Conservation (phyloP, 345 rosid genomes). For the Dovyalis caffra region DNA sequence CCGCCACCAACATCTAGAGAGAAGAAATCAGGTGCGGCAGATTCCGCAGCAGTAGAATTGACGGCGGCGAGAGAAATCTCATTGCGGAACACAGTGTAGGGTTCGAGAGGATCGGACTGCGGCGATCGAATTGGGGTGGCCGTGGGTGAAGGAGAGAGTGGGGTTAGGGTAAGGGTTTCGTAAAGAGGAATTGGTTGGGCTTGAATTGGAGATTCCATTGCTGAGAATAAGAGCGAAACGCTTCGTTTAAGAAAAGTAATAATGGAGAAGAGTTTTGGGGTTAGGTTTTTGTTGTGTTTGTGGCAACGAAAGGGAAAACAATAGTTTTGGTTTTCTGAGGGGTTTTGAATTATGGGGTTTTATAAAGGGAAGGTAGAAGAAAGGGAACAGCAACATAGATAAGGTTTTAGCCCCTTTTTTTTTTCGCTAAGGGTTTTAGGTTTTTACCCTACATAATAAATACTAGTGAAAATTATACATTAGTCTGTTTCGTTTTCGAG, state of each 20-base stretch:
- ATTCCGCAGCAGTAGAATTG: slow-evolving; percentile 23
- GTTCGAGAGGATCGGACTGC: slow-evolving; percentile 22
- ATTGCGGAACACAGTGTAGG: slow-evolving; percentile 67
- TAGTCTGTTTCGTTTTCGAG: too few relatives aligned
- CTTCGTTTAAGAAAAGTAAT: background rate
- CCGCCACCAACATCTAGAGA: slow-evolving; percentile 53
- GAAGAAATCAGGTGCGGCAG: slow-evolving; percentile 60
- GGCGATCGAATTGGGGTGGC: slow-evolving; percentile 19
- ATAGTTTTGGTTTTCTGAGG: background rate
- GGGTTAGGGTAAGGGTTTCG: slow-evolving; percentile 54
- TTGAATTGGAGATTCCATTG: slow-evolving; percentile 31
- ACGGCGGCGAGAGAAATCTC: slow-evolving; percentile 54
- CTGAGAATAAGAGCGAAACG: too few relatives aligned
- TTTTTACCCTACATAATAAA: background rate
- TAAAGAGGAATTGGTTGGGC: slow-evolving; percentile 35
- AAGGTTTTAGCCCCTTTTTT: too few relatives aligned
- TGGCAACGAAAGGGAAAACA: background rate
- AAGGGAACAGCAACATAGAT: background rate
- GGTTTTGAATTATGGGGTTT: background rate
- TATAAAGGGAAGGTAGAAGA: background rate
- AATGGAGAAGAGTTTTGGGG: background rate
- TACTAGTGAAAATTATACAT: too few relatives aligned
- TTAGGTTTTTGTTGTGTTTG: too few relatives aligned
- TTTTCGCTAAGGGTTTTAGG: too few relatives aligned
- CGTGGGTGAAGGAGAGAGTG: slow-evolving; percentile 20